Evolutionary conservation across 805 yeast species (phyloP).

Genomic region (Candida oleophila): DNA sequence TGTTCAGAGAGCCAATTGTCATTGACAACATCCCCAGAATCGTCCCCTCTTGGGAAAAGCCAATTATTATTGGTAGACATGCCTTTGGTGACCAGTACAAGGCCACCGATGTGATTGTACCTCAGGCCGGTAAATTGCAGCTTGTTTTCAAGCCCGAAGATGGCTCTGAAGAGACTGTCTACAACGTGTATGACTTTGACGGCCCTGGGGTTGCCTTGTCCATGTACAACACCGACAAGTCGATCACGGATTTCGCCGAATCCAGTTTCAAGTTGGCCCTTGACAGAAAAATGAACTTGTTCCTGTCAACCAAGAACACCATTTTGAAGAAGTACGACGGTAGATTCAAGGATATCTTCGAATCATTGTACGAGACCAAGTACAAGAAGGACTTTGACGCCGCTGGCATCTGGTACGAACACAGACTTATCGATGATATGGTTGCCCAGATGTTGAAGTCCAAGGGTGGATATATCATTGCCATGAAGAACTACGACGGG

Average conservation of each 20-base stretch:
- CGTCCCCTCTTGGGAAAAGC: conserved; percentile 90
- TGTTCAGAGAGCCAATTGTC: conserved; percentile 94
- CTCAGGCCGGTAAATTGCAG: conserved; percentile 76
- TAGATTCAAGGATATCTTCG: conserved; percentile 90
- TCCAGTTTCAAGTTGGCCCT: conserved; percentile 88
- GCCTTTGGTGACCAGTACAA: conserved; percentile 97
- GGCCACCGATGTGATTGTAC: conserved; percentile 82
- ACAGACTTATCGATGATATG: conserved; percentile 96
- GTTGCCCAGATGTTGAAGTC: conserved; percentile 98
- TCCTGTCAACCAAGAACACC: conserved; percentile 90
- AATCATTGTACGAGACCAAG: conserved; percentile 66
- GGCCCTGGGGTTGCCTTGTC: conserved; percentile 82
- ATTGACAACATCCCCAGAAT: conserved; percentile 85
- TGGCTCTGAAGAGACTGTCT: conserved; percentile 54
- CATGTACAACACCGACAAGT: conserved; percentile 95
- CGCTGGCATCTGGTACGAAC: conserved; percentile 92
- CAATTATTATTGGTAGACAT: conserved; percentile 95
- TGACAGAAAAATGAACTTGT: conserved; percentile 73
- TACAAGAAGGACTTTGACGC: conserved; percentile 73
- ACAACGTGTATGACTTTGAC: conserved; percentile 66
- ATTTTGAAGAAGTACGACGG: conserved; percentile 94
- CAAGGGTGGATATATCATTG: conserved; percentile 91
- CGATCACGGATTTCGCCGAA: conserved; percentile 88
- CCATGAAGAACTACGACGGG: conserved; percentile 97
- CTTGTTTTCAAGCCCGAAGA: conserved; percentile 71